phyloP scores from a whole-genome alignment of 306 rosid species.

The Quercus mongolica region DNA sequence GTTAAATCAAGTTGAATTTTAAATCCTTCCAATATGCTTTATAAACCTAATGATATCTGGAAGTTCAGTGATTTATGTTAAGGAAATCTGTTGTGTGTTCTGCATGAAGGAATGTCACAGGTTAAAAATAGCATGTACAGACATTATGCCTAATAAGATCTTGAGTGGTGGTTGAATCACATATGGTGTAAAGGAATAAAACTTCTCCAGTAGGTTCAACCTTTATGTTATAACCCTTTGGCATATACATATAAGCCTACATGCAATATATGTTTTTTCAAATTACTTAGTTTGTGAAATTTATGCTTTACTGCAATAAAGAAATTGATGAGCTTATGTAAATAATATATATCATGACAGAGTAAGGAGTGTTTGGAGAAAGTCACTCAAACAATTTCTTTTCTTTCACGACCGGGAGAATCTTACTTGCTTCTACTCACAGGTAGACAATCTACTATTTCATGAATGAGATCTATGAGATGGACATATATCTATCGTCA shows the following conservation, averaged over 20 bases:
- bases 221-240: background rate
- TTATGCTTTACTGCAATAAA: background rate
- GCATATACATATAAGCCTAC: background rate
- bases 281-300: background rate
- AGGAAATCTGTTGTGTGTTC: background rate
- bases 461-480: background rate
- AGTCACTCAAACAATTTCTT: constrained; percentile 60
- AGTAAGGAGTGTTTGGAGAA: constrained; percentile 92
- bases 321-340: constrained; percentile 11
- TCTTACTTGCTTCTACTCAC: constrained; percentile 78
- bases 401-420: constrained; percentile 51
- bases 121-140: background rate
- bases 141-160: background rate
- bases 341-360: constrained; percentile 35
- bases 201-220: background rate
- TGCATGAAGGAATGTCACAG: background rate
- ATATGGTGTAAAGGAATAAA: background rate
- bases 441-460: constrained; percentile 38
- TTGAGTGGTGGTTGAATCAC: background rate
- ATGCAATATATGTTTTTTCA: background rate
- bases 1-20: background rate
- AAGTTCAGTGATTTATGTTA: background rate
- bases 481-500: background rate
- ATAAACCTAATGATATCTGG: background rate
- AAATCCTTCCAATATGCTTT: background rate